phyloP scores from a whole-genome alignment of 2,329 filamentous ascomycete species.

The Cladosporium sp. region DNA sequence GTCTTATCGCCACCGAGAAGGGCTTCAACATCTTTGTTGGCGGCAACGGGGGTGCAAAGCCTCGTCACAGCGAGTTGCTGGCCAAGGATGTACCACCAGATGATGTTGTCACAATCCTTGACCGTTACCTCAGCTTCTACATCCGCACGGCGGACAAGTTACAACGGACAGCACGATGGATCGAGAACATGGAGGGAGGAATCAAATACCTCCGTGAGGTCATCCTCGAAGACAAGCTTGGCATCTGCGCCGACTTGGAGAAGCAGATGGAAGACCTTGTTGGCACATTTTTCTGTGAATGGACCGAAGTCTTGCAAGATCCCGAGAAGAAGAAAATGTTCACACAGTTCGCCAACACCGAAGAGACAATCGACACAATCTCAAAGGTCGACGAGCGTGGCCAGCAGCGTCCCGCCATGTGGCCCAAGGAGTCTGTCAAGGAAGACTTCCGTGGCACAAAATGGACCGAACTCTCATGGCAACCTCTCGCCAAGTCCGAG shows the following conservation, averaged over 20 bases:
- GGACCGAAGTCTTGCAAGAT: slow-evolving; percentile 77
- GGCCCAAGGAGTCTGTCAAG: slow-evolving; percentile 67
- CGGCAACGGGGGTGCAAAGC: slow-evolving; percentile 86
- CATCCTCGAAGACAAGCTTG: slow-evolving; percentile 80
- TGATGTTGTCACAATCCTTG: slow-evolving; percentile 79
- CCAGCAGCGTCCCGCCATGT: slow-evolving; percentile 74
- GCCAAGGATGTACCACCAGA: slow-evolving; percentile 83
- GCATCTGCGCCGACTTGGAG: slow-evolving; percentile 81
- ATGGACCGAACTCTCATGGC: slow-evolving; percentile 73
- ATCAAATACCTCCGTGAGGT: slow-evolving; percentile 82
- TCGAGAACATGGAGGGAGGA: slow-evolving; percentile 80
- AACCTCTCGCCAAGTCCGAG: slow-evolving; percentile 71
- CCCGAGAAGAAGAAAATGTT: slow-evolving; percentile 71
- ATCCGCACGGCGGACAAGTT: slow-evolving; percentile 90
- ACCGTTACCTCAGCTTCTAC: slow-evolving; percentile 91
- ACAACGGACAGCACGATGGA: slow-evolving; percentile 84
- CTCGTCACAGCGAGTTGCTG: slow-evolving; percentile 77
- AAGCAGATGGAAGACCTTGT: slow-evolving; percentile 86
- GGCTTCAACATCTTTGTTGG: slow-evolving; percentile 92
- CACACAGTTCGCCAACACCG: slow-evolving; percentile 80
- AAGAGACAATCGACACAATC: slow-evolving; percentile 65
- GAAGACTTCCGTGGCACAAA: slow-evolving; percentile 72
- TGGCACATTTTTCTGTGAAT: slow-evolving; percentile 84
- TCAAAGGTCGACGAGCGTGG: slow-evolving; percentile 72
- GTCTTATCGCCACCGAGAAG: slow-evolving; percentile 87